A percentile compares a stretch with the other conserved stretches of the same genome.
Evolutionary conservation across 2,329 filamentous ascomycete species (phyloP).

Genomic region (Westerdykella sp.): DNA sequence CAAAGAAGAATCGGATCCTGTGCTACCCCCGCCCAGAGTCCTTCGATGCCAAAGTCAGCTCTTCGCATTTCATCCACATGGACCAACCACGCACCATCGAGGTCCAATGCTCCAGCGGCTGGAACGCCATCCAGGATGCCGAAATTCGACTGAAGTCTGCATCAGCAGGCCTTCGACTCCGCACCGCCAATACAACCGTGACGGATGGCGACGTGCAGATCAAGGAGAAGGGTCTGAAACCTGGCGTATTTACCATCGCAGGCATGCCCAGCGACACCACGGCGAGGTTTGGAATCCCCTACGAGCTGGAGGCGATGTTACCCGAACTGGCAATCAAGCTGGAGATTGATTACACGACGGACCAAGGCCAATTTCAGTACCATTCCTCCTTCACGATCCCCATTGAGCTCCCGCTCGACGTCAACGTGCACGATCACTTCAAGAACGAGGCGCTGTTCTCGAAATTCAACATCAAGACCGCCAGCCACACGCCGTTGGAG

Average conservation of each 20-base stretch:
- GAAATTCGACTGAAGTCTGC: slow-evolving; percentile 51
- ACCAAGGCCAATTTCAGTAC: slow-evolving; percentile 59
- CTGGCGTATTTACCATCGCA: slow-evolving; percentile 43
- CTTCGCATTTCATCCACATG: slow-evolving; percentile 68
- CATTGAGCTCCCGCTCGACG: slow-evolving; percentile 75
- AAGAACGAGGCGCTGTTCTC: slow-evolving; percentile 78
- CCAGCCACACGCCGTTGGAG: slow-evolving; percentile 66
- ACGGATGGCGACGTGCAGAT: slow-evolving; percentile 40
- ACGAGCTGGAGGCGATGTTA: slow-evolving; percentile 73
- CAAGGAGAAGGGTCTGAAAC: slow-evolving; percentile 38
- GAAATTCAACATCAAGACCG: slow-evolving; percentile 82
- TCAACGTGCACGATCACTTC: slow-evolving; percentile 96
- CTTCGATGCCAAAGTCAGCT: slow-evolving; percentile 60
- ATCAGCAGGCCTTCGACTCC: slow-evolving; percentile 55
- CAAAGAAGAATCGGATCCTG: slow-evolving; percentile 53
- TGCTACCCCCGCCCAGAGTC: slow-evolving; percentile 66
- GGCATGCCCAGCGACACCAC: slow-evolving; percentile 41
- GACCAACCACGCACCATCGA: slow-evolving; percentile 74
- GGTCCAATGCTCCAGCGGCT: slow-evolving; percentile 64
- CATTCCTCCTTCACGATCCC: slow-evolving; percentile 58
- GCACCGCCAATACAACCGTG: slow-evolving; percentile 46
- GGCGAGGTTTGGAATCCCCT: slow-evolving; percentile 65
- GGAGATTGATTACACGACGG: slow-evolving; percentile 69
- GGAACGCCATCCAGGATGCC: slow-evolving; percentile 56
- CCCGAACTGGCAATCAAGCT: slow-evolving; percentile 64